Evolutionary conservation across 148 eudicot genomes (phyloP).

Genomic region (Cornus suecica): DNA sequence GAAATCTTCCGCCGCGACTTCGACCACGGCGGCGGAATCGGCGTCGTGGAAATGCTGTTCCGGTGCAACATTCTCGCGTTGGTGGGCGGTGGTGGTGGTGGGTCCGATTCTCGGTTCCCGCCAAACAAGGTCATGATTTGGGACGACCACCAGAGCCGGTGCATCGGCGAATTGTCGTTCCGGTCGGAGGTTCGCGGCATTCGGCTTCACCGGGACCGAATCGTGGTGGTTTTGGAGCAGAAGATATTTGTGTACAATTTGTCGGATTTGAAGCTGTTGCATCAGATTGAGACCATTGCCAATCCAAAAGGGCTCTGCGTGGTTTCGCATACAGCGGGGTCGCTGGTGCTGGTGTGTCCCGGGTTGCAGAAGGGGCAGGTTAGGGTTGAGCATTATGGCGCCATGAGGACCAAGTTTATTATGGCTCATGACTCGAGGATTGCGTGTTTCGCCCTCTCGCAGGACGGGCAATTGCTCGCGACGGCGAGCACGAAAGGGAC

Average conservation of each 20-base stretch:
- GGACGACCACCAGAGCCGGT: conserved; percentile 88
- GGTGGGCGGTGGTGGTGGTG: conserved; percentile 98
- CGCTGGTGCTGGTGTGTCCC: conserved; percentile 68
- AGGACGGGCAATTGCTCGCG: conserved; percentile 69
- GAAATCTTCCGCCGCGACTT: conserved; percentile 87
- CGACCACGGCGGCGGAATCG: conserved; percentile 68
- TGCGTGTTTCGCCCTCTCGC: conserved; percentile 68
- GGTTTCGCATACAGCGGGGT: conserved; percentile 60
- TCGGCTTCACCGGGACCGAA: conserved; percentile 68
- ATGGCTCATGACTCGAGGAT: conserved; percentile 93
- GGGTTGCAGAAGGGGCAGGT: conserved; percentile 88
- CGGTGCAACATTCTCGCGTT: conserved; percentile 80
- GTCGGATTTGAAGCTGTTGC: conserved; percentile 68
- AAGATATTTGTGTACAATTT: conserved; percentile 83
- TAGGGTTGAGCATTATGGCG: conserved; percentile 77
- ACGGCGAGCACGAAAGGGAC: conserved; percentile 85
- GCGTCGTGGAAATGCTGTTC: conserved; percentile 79
- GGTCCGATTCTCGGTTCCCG: conserved; percentile 76
- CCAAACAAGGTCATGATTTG: conserved; percentile 85
- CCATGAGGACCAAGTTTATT: conserved; percentile 77
- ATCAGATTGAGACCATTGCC: conserved; percentile 80
- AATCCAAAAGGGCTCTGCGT: conserved; percentile 86
- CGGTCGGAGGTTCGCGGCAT: conserved; percentile 80
- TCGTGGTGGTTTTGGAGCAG: conserved; percentile 73
- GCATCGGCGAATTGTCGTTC: conserved; percentile 85